Evolutionary conservation across 2,329 filamentous ascomycete species (phyloP).

Genomic region (Ilyonectria sp.): DNA sequence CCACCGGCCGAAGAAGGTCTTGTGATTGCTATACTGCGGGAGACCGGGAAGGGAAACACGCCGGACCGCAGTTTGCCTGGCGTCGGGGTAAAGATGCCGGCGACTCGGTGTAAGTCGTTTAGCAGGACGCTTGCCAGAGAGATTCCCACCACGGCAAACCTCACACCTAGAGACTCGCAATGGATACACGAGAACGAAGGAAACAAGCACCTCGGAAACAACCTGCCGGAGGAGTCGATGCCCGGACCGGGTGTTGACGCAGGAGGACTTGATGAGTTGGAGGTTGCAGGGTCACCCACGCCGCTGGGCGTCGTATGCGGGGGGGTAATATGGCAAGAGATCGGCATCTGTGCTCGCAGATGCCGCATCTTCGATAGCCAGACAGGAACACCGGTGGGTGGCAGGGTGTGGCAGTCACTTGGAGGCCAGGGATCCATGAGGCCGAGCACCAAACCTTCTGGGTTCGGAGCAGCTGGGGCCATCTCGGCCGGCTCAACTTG

Average conservation of each 20-base stretch:
- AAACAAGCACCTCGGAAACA: neutral
- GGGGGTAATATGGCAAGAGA: slow-evolving; percentile 37
- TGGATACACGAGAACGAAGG: neutral
- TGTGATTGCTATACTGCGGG: slow-evolving; percentile 26
- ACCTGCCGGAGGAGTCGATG: slow-evolving; percentile 10
- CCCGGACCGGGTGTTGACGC: slow-evolving; percentile 18
- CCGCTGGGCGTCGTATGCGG: slow-evolving; percentile 31
- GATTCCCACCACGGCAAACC: neutral
- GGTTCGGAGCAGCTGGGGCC: slow-evolving; percentile 4
- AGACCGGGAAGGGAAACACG: slow-evolving; percentile 31
- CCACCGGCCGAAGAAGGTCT: slow-evolving; percentile 16
- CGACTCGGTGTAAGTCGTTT: slow-evolving; percentile 27
- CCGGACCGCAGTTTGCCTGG: slow-evolving; percentile 12
- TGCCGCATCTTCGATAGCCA: slow-evolving; percentile 26
- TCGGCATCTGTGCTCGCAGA: slow-evolving; percentile 37
- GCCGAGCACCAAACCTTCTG: slow-evolving; percentile 1
- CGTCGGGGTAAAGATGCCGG: neutral
- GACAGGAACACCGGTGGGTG: slow-evolving; percentile 23
- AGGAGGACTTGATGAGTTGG: slow-evolving; percentile 24
- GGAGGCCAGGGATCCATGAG: slow-evolving; percentile 19
- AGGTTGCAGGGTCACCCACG: slow-evolving; percentile 28
- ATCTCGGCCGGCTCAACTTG: neutral
- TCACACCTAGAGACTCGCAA: neutral
- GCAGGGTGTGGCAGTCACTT: slow-evolving; percentile 20
- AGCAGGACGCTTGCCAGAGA: neutral